These are phyloP conservation scores for Coniochaeta ligniaria DNA, from an alignment of 2,329 filamentous ascomycete genomes.

Conservation along the genomic window DNA sequence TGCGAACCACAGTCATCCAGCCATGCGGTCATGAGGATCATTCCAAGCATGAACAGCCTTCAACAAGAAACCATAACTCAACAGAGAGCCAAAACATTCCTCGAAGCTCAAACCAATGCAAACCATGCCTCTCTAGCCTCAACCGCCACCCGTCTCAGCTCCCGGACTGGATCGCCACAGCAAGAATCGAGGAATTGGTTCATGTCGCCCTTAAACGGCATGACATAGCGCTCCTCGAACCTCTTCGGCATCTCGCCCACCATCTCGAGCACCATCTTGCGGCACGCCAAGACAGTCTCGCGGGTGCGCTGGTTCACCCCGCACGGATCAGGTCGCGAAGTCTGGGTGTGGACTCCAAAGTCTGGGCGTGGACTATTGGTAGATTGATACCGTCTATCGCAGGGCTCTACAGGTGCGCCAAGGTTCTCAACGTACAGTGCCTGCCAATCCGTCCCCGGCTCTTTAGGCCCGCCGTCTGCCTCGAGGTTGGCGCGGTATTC, in stretches of 20 bases:
- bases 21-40: background rate
- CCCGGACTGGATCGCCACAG: conserved; percentile 46
- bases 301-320: background rate
- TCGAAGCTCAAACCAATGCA: conserved; percentile 21
- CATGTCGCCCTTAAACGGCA: conserved; percentile 35
- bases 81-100: too few species aligned
- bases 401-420: background rate
- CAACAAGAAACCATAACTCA: background rate
- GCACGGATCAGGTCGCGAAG: background rate
- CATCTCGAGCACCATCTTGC: conserved; percentile 40
- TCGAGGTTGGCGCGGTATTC: conserved; percentile 22
- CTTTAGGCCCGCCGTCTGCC: background rate
- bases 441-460: conserved; percentile 13
- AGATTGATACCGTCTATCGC: too few species aligned
- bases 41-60: background rate
- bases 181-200: conserved; percentile 40
- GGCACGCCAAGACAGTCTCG: conserved; percentile 22
- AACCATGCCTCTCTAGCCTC: conserved; percentile 42
- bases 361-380: too few species aligned
- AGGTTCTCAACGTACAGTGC: background rate
- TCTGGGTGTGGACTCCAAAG: too few species aligned
- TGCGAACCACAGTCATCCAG: background rate
- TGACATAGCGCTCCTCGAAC: conserved; percentile 39
- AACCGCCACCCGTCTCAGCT: conserved; percentile 42
- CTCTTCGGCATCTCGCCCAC: conserved; percentile 37